Percentiles rank a stretch among this genome's conserved stretches.
Evolutionary conservation across 2,329 filamentous ascomycete species (phyloP).

Genomic region (Calonectria pauciramosa): DNA sequence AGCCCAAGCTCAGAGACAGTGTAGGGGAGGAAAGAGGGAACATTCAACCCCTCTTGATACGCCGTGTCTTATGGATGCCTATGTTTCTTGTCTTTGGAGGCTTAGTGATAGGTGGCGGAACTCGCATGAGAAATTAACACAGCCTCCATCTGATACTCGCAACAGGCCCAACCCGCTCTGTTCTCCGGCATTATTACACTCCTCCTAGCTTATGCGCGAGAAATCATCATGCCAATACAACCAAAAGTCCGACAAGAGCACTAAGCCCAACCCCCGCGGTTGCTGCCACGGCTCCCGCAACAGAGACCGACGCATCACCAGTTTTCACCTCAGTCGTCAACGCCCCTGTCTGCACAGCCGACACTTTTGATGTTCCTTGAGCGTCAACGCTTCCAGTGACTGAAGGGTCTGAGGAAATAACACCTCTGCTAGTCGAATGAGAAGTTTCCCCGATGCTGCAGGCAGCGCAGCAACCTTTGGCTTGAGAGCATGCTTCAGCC

Average conservation of each 20-base stretch:
- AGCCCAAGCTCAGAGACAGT: background rate
- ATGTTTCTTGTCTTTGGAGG: background rate
- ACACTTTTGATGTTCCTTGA: background rate
- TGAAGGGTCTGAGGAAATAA: background rate
- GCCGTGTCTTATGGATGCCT: background rate
- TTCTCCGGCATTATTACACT: background rate
- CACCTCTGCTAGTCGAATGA: background rate
- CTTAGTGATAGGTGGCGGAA: background rate
- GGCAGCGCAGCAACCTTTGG: constrained; percentile 34
- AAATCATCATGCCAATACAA: constrained; percentile 36
- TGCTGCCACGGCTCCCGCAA: constrained; percentile 37
- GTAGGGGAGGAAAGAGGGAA: constrained; percentile 11
- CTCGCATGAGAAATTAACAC: constrained; percentile 31
- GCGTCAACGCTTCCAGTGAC: background rate
- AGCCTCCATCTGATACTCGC: constrained; percentile 3
- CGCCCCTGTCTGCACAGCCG: constrained; percentile 1
- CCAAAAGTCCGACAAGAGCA: constrained; percentile 41
- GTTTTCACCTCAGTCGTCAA: constrained; percentile 24
- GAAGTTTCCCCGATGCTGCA: constrained; percentile 24
- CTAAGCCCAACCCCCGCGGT: constrained; percentile 41
- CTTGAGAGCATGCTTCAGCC: constrained; percentile 31
- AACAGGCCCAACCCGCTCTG: constrained; percentile 20
- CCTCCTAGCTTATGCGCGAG: background rate
- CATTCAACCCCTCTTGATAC: background rate
- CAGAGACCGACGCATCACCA: constrained; percentile 35